Base-by-base conservation (phyloP, 2,329 filamentous ascomycete genomes). In the Ciborinia camelliae region DNA sequence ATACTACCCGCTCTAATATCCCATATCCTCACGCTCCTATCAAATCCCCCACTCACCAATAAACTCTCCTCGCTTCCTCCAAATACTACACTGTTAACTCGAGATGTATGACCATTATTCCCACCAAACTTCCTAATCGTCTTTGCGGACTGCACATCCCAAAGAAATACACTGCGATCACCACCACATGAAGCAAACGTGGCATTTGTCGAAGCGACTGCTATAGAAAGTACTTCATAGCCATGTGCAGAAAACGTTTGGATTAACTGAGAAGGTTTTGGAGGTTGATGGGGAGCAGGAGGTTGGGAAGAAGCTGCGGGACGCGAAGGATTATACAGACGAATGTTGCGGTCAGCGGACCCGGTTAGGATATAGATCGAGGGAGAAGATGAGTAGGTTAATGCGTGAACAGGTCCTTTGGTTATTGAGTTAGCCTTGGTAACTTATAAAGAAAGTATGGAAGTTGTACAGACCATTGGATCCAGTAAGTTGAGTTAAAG, bases 211-310 rank as follows among this genome's bases (percentile, higher is more conserved):
- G 80, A 74, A 23, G 86, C 80, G 58, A 97, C 89, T 61, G 85
- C 82, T 47, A 99, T 82, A 70, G 91, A 90, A 66, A 97, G 87
- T 9, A 99, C 90, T 71, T 93, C 90, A 80, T 99, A 97, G 70
- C 92, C 93, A 78, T 99, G 95, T 2, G 90, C 91, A 43, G 87
- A 81, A 79, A 97, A 99, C 43, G 87, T 90, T 78, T 97, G 93
- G 74, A 99, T 91, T 4, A 95, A 87, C 70, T 77, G 72, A 64
- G 50, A 75, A 66, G 64, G 75, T 74, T 73, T 76, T 73, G 70
- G 77, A 75, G 73, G 76, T 74, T 71, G 72, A 15, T 63, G 62
- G 73, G 69, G 79, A 73, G 68, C 78, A 67, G 68, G 79, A 74
- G 75, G 76, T 62, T 75, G 76, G 63, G 72, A 68, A 0, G 73